Evolutionary conservation across 306 rosid species (phyloP).

Genomic region (Acacia melanoxylon): DNA sequence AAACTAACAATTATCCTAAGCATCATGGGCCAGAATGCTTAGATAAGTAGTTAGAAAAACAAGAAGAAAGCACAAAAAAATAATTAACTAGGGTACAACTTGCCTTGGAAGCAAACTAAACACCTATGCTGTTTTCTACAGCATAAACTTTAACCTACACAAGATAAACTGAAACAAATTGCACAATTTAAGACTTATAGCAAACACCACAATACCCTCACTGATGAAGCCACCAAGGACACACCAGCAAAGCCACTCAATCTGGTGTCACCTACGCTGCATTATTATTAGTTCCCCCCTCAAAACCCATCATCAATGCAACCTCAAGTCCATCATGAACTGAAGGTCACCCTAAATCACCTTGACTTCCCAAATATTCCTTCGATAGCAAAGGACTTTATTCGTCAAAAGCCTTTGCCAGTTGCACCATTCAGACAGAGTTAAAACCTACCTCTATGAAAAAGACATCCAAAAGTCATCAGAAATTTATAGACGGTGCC

Average conservation of each 20-base stretch:
- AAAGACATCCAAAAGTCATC: neutral
- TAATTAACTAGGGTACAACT: neutral
- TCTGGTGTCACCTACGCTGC: neutral
- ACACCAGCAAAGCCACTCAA: constrained; percentile 1
- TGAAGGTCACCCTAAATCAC: neutral
- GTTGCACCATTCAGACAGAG: neutral
- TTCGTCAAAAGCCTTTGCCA: neutral
- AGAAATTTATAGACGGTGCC: neutral
- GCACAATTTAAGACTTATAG: neutral
- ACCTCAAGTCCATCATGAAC: neutral
- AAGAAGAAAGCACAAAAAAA: neutral
- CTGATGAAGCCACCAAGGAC: neutral
- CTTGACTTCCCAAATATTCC: neutral
- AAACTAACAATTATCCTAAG: neutral
- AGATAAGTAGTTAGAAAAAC: neutral
- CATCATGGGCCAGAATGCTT: neutral
- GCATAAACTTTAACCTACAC: neutral
- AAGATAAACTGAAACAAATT: neutral
- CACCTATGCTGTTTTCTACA: neutral
- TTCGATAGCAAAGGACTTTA: neutral
- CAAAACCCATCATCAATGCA: constrained; percentile 1
- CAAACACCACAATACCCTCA: neutral
- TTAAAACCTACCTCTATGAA: neutral
- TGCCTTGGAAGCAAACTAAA: neutral
- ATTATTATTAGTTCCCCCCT: neutral